Percentiles rank a stretch among this genome's conserved stretches.
These are phyloP conservation scores for Penicillium tannophilum DNA, from an alignment of 495 filamentous ascomycete genomes.

Conservation along the genomic window DNA sequence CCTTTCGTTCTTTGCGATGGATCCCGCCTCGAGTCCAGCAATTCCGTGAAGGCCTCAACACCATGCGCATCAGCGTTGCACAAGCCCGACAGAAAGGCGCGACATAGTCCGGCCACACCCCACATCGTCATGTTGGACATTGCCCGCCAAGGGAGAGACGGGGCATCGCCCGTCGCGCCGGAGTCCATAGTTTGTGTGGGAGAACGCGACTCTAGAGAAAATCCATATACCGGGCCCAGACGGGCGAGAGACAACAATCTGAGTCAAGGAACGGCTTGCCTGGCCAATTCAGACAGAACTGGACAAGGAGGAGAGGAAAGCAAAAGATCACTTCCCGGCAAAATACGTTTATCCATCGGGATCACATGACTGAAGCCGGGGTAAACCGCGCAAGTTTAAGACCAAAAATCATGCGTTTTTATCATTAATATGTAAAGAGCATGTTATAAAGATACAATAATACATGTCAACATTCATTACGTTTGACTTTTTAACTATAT, in stretches of 20 bases:
- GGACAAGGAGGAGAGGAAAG: constrained; percentile 1
- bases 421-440: neutral
- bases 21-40: constrained; percentile 73
- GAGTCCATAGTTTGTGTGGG: constrained; percentile 35
- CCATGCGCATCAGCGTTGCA: constrained; percentile 65
- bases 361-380: constrained; percentile 32
- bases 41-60: constrained; percentile 70
- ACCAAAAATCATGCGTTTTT: neutral
- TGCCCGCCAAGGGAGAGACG: constrained; percentile 47
- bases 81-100: constrained; percentile 46
- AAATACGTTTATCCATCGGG: constrained; percentile 18
- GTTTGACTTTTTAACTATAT: neutral
- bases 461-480: no score
- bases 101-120: constrained; percentile 47
- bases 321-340: constrained; percentile 15
- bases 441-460: no score
- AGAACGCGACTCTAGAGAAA: constrained; percentile 21
- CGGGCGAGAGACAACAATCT: constrained; percentile 7
- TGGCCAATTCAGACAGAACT: constrained; percentile 1
- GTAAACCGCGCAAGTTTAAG: constrained; percentile 10
- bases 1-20: constrained; percentile 69
- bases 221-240: constrained; percentile 30
- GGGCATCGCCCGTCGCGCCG: constrained; percentile 43
- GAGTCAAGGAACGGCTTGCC: constrained; percentile 5
- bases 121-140: constrained; percentile 46